Evolutionary conservation across 202 grass and related monocot species (phyloP), one percentile per base, ranked within the genome.

Genomic region (Dendrocalamus latiflorus): DNA sequence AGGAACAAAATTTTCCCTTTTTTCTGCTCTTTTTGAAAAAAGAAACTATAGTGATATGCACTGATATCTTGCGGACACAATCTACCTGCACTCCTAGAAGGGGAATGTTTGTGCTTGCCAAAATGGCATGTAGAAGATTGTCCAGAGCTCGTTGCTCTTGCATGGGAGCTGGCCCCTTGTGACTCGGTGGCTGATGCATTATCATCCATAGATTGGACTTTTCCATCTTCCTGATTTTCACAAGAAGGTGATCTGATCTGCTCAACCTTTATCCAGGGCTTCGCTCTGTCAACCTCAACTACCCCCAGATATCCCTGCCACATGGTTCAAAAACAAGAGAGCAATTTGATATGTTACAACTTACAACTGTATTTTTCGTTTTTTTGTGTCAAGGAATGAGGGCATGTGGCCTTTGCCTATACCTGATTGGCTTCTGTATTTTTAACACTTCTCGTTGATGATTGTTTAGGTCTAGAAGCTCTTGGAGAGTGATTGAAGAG

Each of bases 251-350:
- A 65, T 70, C 39, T n/a, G 3, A 47, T 8, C 66, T 8, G 68
- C 44, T 79, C 68, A 48, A 11, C 34, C 66, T 79, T 75, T 68
- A 62, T 59, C 28, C 68, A 75, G 41, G 64, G 44, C 30, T 77
- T 88, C 6, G 48, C 75, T 88, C 48, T 71, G 37, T 70, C 81
- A 83, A 45, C 75, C 17, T 79, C 83, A 43, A 81, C 68, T 61
- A 81, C 73, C 48, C 83, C 79, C 56, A 9, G 53, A 65, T 55
- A 75, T 42, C 79, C 82, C 82, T 82, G 74, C n/a, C 65, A 64
- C 70, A 79, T n/a, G 25, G 55, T 60, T 42, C 21, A 33, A 83
- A 71, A 75, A 56, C 11, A 76, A 70, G 18, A 72, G 15, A 57
- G 26, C 14, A 54, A 56, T 42, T 79, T 63, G 28, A 76, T 88